Base-by-base conservation (phyloP, 208 protist species). In the Porcisia hertigi region DNA sequence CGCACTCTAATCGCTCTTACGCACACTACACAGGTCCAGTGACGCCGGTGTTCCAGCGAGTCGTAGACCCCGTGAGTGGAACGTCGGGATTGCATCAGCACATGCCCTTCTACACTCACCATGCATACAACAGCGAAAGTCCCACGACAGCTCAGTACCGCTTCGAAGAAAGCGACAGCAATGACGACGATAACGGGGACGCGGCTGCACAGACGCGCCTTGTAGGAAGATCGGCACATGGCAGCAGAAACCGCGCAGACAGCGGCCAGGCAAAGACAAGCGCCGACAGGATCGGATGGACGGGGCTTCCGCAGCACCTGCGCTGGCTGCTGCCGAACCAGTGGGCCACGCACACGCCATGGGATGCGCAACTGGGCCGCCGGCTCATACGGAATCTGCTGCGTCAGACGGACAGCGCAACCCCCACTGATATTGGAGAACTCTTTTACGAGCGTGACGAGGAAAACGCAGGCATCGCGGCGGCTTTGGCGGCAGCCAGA, bases 351-450 rank as follows among this genome's bases (percentile, higher is more conserved):
- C 72, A 82, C 73, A 82, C 73, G 25, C 78, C 78, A 34, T 82
- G 78, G 78, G 78, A 82, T 66, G 72, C 73, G 47, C 73, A 82
- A 73, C 73, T 82, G 58, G 78, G 78, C 16, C 78, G 78, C 43
- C 78, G 78, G 9, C 47, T 82, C 47, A 77, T 82, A 45, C 66
- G 45, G 4, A 57, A 75, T 41, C 66, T 82, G 36, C 73, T 82
- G 34, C 57, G 60, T 6, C 78, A 75, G 34, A 74, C 72, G 36
- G 49, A 41, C 23, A 63, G 41, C 0, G 23, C 78, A 11, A 65
- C 58, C 5, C 20, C 30, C 73, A 58, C 67, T n/a, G 67, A 55
- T 3, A 74, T 62, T n/a, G 78, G 78, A 16, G 67, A 82, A 60
- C 60, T 82, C 30, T 58, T 52, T 59, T 82, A 82, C 60, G 78